Conservation (phyloP, 2,329 filamentous ascomycete species). For the Penicillium corylophilum region DNA sequence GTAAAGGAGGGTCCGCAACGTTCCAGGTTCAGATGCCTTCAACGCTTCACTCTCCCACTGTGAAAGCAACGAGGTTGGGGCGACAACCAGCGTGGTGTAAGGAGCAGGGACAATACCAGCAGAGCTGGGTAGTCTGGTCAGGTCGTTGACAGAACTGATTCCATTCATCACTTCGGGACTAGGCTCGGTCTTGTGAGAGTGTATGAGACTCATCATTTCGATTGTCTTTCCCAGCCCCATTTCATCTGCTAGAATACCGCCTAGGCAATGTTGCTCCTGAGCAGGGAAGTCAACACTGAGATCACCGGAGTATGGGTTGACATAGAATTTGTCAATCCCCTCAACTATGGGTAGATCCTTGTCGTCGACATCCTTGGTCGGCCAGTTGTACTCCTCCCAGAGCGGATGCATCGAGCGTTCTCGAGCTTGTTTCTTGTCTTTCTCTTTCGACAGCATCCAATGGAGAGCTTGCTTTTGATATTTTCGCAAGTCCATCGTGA, state of each 20-base stretch:
- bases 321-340: constrained; percentile 75
- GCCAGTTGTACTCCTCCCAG: constrained; percentile 96
- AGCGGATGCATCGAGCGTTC: constrained; percentile 90
- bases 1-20: constrained; percentile 82
- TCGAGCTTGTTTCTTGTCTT: constrained; percentile 67
- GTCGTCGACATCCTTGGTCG: constrained; percentile 81
- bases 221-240: constrained; percentile 99
- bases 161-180: constrained; percentile 28
- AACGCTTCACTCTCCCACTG: constrained; percentile 97
- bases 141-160: constrained; percentile 54
- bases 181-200: constrained; percentile 69
- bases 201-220: constrained; percentile 92
- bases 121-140: constrained; percentile 62
- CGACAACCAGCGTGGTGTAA: constrained; percentile 90
- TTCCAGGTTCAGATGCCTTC: constrained; percentile 81
- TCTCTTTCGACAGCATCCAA: constrained; percentile 97
- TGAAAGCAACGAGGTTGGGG: constrained; percentile 91
- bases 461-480: constrained; percentile 95
- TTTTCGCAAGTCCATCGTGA: constrained; percentile 77
- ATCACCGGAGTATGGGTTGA: constrained; percentile 96
- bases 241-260: constrained; percentile 88
- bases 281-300: constrained; percentile 86
- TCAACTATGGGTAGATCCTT: constrained; percentile 66
- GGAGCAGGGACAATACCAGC: constrained; percentile 66
- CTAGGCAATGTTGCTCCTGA: constrained; percentile 91